Conservation (phyloP, 495 filamentous ascomycete genomes). For the Aspergillus asperescens region DNA sequence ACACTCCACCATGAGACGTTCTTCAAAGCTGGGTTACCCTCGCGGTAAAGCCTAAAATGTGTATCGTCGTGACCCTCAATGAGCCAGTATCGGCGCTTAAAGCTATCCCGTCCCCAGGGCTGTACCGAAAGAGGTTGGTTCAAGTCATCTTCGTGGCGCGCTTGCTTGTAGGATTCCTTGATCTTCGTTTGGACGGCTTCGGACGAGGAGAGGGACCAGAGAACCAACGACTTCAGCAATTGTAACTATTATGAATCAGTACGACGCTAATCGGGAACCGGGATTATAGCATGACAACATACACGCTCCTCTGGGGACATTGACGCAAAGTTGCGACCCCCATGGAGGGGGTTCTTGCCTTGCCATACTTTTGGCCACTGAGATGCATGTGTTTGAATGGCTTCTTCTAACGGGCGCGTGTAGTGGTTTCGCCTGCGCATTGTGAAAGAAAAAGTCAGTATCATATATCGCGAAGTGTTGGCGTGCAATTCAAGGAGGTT, state of each 20-base stretch:
- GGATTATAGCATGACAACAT: conserved; percentile 33
- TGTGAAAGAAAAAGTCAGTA: conserved; percentile 5
- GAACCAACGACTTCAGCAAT: conserved; percentile 71
- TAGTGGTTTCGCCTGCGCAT: conserved; percentile 57
- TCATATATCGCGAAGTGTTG: background rate
- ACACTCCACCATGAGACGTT: conserved; percentile 86
- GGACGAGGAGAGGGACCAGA: conserved; percentile 89
- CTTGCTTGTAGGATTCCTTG: conserved; percentile 84
- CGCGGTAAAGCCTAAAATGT: conserved; percentile 86
- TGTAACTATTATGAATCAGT: conserved; percentile 58
- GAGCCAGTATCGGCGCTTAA: conserved; percentile 88
- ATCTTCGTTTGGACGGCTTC: conserved; percentile 75
- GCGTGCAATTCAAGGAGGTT: background rate
- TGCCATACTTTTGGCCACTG: conserved; percentile 92
- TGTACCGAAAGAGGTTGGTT: conserved; percentile 93
- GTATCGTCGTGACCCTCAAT: conserved; percentile 95
- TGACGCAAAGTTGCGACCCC: conserved; percentile 68
- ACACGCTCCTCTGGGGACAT: conserved; percentile 79
- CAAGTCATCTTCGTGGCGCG: conserved; percentile 82
- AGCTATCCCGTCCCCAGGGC: conserved; percentile 85
- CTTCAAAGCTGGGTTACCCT: conserved; percentile 77
- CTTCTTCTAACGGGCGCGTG: conserved; percentile 88
- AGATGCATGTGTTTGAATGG: conserved; percentile 72
- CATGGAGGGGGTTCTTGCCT: conserved; percentile 75
- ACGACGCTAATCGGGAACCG: background rate